Base-by-base conservation (phyloP, 305 asterid species). In the Vinca major region DNA sequence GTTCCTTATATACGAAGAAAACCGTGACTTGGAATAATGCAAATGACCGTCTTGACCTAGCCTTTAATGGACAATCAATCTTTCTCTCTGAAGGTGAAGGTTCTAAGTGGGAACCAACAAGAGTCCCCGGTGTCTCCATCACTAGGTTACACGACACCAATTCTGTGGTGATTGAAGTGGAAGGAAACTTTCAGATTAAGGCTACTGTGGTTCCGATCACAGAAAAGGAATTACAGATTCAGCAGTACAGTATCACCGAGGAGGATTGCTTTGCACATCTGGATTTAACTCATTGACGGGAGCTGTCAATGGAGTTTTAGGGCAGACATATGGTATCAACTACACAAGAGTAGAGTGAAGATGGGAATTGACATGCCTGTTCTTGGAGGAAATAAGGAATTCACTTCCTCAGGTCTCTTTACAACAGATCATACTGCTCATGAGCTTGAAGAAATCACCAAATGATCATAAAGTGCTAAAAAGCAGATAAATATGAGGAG, bases 361-460 rank as follows among this genome's bases (percentile, higher is more conserved):
- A 87, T 91, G 95, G 97, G 96, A 41, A 78, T 87, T 41, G 83
- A 74, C 68, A 87, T 88, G 91, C 95, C 96, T 1, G 92, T 91
- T 78, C 74, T 91, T 50, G 97, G 97, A 11, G 97, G 97, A 1
- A 69, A 80, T 45, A 79, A 51, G 63, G 87, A 91, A 49, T 91
- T 85, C 53, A 73, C 81, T n/a, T 83, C 92, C 40, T 84, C 96
- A 0, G 36, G 74, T 58, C 57, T 88, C 20, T 83, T 88, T 70
- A 77, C 91, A 3, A 79, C 93, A 1, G 96, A 89, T 65, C 86
- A 95, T 61, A 79, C 75, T 5, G 91, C 78, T 67, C n/a, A n/a
- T n/a, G n/a, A n/a, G n/a, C n/a, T n/a, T n/a, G n/a, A n/a, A n/a
- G n/a, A n/a, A n/a, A n/a, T n/a, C n/a, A n/a, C n/a, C n/a, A n/a